Evolutionary conservation across 164 flowering plant species (phyloP), one percentile per base, ranked within the genome.

Genomic region (Echeveria elegans): DNA sequence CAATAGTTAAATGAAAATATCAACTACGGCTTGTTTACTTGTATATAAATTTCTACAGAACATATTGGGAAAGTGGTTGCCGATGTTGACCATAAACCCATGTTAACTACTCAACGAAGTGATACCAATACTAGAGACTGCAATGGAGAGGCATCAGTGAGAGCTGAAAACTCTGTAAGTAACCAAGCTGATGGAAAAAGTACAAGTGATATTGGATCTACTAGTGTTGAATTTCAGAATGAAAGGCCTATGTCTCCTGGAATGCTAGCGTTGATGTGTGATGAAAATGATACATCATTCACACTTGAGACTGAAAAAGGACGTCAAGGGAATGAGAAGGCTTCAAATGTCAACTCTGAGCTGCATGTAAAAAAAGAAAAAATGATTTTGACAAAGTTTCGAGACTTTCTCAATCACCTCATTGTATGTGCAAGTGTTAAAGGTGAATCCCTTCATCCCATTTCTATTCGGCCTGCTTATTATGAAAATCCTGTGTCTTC

Each of bases 221-320:
- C 90, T 80, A 83, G 83, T 69, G 80, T 75, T 67, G 92, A 88
- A 68, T 68, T 60, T 15, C 83, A 80, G 66, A 83, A 81, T 66
- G 75, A 71, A 61, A 80, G 90, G 71, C 87, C 98, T 28, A 85
- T 91, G 91, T 94, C 98, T 71, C 98, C 98, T 30, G 88, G 84
- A 72, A 94, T 96, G 5, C 82, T 88, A 58, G 98, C 97, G 37
- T 74, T 94, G 72, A 89, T 89, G 97, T 94, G 98, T 64, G 92
- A 94, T 76, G 98, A 94, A 78, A 79, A 86, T 73, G 97, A 91
- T 65, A 77, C 97, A 30, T 77, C 87, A 78, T 89, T 94, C 73
- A 79, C 70, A 72, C 70, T 30, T 64, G 5, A 69, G 66, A 41
- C 72, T 77, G 21, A 70, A 59, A 43, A 69, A 71, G 15, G 23